Evolutionary conservation across 208 protist genomes (phyloP).

Genomic region (Crithidia mellificae): DNA sequence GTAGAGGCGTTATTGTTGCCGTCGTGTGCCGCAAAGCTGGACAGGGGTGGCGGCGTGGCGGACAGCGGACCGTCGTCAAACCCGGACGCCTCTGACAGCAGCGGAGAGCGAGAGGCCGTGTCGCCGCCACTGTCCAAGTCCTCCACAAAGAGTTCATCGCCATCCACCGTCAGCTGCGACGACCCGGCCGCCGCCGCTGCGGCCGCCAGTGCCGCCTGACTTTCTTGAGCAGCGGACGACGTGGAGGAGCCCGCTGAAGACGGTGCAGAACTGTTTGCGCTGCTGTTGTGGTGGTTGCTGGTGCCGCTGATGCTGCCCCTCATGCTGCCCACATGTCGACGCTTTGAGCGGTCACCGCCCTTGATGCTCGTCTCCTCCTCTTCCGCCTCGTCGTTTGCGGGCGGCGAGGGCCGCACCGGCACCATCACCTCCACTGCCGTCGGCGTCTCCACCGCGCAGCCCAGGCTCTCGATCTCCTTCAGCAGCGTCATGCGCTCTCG

Average conservation of each 20-base stretch:
- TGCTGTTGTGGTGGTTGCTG: too few relatives aligned
- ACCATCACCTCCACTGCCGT: conserved; percentile 41
- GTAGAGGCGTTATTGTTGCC: too few relatives aligned
- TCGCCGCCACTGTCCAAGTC: conserved; percentile 2
- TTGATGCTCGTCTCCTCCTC: neutral
- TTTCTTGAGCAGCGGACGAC: neutral
- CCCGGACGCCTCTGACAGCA: conserved; percentile 10
- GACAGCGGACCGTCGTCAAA: neutral
- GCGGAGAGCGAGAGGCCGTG: conserved; percentile 6
- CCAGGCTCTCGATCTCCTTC: conserved; percentile 53
- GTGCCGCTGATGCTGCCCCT: too few relatives aligned
- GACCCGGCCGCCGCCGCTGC: neutral
- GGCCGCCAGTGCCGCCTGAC: too few relatives aligned
- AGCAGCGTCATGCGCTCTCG: conserved; percentile 35
- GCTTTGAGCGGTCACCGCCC: too few relatives aligned
- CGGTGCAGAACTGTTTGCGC: neutral
- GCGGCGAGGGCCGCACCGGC: neutral
- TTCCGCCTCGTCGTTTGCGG: neutral
- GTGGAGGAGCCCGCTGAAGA: neutral
- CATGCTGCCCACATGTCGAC: too few relatives aligned
- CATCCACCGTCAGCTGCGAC: conserved; percentile 12
- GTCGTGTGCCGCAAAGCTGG: neutral
- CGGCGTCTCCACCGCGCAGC: conserved; percentile 26
- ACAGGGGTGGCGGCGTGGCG: neutral
- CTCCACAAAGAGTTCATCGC: conserved; percentile 13